These are phyloP conservation scores for Trichoderma breve DNA, from an alignment of 2,329 filamentous ascomycete species.

Conservation along the genomic window DNA sequence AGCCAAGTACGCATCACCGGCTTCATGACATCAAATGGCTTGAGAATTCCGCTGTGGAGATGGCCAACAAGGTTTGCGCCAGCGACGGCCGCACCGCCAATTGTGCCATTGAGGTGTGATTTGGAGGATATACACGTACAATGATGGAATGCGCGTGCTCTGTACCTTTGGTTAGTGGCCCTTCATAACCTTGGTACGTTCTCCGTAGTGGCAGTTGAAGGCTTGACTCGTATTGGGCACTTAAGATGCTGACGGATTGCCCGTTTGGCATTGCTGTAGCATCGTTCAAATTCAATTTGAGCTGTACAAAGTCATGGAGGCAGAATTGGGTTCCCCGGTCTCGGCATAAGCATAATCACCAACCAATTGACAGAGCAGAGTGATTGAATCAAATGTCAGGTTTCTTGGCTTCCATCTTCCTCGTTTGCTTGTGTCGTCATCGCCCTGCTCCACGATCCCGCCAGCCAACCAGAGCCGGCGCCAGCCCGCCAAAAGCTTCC, in stretches of 20 bases:
- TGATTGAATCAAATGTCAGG: neutral
- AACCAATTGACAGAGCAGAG: neutral
- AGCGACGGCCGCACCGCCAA: neutral
- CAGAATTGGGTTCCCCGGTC: neutral
- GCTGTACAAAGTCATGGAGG: neutral
- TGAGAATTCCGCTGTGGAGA: neutral
- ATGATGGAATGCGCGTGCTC: neutral
- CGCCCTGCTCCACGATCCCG: constrained; percentile 17
- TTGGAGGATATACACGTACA: neutral
- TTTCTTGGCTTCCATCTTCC: neutral
- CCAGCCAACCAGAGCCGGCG: neutral
- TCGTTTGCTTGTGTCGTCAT: constrained; percentile 24
- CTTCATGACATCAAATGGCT: constrained; percentile 16
- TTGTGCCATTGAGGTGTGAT: neutral
- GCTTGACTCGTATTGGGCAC: neutral
- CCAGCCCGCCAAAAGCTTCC: constrained; percentile 2
- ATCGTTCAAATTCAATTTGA: neutral
- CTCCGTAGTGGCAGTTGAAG: no score
- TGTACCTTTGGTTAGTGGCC: neutral
- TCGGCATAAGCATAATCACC: neutral
- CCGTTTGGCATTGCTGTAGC: neutral
- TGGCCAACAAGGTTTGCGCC: constrained; percentile 13
- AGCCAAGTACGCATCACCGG: neutral
- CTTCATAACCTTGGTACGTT: neutral
- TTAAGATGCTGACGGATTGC: neutral